Evolutionary conservation across 2,329 filamentous ascomycete species (phyloP).

Genomic region (Helotiales sp.): DNA sequence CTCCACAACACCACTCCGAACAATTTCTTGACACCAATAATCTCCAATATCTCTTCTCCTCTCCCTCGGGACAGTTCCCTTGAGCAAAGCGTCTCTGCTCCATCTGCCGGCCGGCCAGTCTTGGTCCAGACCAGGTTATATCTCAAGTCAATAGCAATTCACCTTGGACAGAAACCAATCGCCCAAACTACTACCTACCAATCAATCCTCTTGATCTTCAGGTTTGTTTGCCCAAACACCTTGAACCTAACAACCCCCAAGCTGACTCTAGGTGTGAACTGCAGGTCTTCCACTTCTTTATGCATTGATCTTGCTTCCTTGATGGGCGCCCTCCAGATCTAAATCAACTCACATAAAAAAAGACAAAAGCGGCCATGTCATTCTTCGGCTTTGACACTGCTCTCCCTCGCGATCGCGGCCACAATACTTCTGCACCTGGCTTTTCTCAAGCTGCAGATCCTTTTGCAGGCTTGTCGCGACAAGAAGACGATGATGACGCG

Average conservation of each 20-base stretch:
- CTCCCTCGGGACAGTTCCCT: background rate
- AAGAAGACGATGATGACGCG: slow-evolving; percentile 52
- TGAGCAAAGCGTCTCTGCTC: background rate
- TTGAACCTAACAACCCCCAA: slow-evolving; percentile 19
- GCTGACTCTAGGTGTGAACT: slow-evolving; percentile 7
- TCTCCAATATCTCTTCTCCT: background rate
- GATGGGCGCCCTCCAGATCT: slow-evolving; percentile 1
- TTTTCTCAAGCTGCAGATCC: slow-evolving; percentile 86
- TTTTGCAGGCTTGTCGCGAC: slow-evolving; percentile 79
- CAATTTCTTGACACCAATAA: background rate
- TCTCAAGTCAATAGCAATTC: slow-evolving; percentile 12
- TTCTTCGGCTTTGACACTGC: slow-evolving; percentile 88
- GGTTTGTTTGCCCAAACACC: slow-evolving; percentile 22
- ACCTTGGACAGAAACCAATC: slow-evolving; percentile 4
- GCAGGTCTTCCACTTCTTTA: slow-evolving; percentile 1
- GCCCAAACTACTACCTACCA: slow-evolving; percentile 7
- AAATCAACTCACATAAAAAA: background rate
- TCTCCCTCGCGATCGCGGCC: slow-evolving; percentile 65
- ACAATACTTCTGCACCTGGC: slow-evolving; percentile 72
- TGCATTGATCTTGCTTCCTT: slow-evolving; percentile 4
- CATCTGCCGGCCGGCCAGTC: background rate
- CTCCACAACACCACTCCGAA: slow-evolving; percentile 3
- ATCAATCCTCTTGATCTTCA: slow-evolving; percentile 9
- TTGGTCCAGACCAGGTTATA: background rate
- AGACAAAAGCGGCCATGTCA: slow-evolving; percentile 63